Percentiles rank a stretch among this genome's conserved stretches.
These are phyloP conservation scores for Ophiosphaerella korrae DNA, from an alignment of 2,329 filamentous ascomycete genomes.

Conservation along the genomic window DNA sequence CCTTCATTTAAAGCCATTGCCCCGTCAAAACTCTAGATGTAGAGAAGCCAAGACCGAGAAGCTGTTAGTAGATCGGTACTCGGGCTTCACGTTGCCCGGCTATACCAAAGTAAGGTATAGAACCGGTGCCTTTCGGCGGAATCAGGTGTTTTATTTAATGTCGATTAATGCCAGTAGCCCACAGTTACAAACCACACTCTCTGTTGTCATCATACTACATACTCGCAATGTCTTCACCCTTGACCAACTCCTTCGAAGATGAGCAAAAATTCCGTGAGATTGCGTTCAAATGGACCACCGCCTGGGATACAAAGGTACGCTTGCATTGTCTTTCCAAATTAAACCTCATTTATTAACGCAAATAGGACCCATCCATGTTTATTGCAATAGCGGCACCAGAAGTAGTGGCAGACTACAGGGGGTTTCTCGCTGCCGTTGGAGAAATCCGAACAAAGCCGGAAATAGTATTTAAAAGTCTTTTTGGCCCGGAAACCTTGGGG, in stretches of 20 bases:
- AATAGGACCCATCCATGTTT: background rate
- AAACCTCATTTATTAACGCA: background rate
- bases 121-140: no score
- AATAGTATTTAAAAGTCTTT: background rate
- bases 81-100: no score
- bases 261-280: background rate
- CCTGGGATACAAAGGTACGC: background rate
- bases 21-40: no score
- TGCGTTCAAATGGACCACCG: background rate
- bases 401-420: background rate
- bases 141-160: no score
- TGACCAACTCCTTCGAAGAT: background rate
- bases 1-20: no score
- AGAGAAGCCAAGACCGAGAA: no score
- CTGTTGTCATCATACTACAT: background rate
- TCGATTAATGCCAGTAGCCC: no score
- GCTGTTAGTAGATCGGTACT: no score
- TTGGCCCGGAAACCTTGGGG: background rate
- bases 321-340: background rate
- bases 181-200: background rate
- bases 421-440: background rate
- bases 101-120: no score
- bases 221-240: background rate
- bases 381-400: background rate
- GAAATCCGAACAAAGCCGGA: background rate